These are phyloP conservation scores for Ochetophila trinervis DNA, from an alignment of 306 rosid species.

Conservation along the genomic window DNA sequence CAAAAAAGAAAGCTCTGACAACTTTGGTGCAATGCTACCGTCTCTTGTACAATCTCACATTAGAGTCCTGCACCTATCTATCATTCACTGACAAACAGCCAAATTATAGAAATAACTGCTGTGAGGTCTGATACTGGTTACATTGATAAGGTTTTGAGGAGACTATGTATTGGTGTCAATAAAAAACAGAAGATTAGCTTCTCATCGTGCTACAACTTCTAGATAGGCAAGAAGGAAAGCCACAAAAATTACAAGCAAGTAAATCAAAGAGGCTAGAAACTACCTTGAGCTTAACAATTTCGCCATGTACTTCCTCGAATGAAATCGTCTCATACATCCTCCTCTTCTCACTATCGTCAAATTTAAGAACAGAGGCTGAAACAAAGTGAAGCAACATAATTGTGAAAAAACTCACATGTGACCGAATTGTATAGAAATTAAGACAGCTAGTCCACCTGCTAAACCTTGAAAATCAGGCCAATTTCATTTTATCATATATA, in stretches of 20 bases:
- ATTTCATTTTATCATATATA: neutral
- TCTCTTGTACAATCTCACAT: neutral
- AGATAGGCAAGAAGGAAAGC: neutral
- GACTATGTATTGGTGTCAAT: neutral
- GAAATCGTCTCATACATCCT: slow-evolving; percentile 52
- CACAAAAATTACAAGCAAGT: slow-evolving; percentile 1
- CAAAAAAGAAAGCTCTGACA: neutral
- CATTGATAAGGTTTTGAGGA: neutral
- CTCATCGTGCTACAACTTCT: neutral
- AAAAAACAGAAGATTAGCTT: neutral
- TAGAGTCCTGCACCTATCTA: slow-evolving; percentile 7
- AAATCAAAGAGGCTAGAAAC: slow-evolving; percentile 8
- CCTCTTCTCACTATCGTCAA: slow-evolving; percentile 66
- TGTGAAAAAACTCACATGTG: slow-evolving; percentile 10
- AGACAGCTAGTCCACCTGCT: neutral
- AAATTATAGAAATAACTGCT: neutral
- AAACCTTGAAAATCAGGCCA: neutral
- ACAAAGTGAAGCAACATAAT: slow-evolving; percentile 17
- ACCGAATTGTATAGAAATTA: neutral
- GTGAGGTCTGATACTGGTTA: slow-evolving; percentile 9
- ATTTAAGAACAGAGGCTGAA: slow-evolving; percentile 73
- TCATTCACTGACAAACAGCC: neutral
- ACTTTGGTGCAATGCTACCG: neutral
- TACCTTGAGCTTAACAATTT: slow-evolving; percentile 72
- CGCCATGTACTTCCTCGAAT: slow-evolving; percentile 56